A percentile compares a stretch with the other conserved stretches of the same genome.
Evolutionary conservation across 2,329 filamentous ascomycete genomes (phyloP).

Genomic region (Lomentospora prolificans): DNA sequence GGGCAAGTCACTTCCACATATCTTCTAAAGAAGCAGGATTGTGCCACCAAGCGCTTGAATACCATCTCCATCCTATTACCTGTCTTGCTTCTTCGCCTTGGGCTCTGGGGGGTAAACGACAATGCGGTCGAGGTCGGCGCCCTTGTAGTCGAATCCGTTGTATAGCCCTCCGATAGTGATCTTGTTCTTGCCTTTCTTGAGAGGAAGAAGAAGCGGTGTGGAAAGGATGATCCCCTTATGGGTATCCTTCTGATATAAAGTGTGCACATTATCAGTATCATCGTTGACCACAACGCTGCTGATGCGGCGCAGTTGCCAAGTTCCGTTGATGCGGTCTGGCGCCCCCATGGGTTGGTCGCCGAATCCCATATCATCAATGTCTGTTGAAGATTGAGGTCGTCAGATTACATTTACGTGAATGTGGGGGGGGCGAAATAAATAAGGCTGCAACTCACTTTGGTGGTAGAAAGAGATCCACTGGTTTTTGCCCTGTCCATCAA

Average conservation of each 20-base stretch:
- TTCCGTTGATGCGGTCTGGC: conserved; percentile 49
- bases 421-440: too few species aligned
- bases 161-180: conserved; percentile 48
- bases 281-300: conserved; percentile 51
- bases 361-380: conserved; percentile 52
- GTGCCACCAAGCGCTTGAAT: too few species aligned
- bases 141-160: conserved; percentile 47
- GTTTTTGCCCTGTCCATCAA: conserved; percentile 34
- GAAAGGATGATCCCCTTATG: conserved; percentile 50
- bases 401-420: not conserved
- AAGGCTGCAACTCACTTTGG: conserved; percentile 25
- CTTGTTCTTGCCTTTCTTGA: conserved; percentile 43
- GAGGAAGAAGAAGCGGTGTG: conserved; percentile 35
- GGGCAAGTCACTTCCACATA: too few species aligned
- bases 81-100: conserved; percentile 1
- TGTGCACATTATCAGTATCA: conserved; percentile 30
- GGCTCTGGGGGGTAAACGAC: conserved; percentile 48
- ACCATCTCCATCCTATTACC: too few species aligned
- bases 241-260: conserved; percentile 40
- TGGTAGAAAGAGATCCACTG: conserved; percentile 49
- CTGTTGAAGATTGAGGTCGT: conserved; percentile 7
- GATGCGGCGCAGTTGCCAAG: conserved; percentile 50
- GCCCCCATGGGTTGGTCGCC: conserved; percentile 43
- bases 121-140: conserved; percentile 48
- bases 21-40: too few species aligned